Percentiles rank a stretch among this genome's conserved stretches.
phyloP scores from a whole-genome alignment of 306 rosid genomes.

The Medicago lupulina region DNA sequence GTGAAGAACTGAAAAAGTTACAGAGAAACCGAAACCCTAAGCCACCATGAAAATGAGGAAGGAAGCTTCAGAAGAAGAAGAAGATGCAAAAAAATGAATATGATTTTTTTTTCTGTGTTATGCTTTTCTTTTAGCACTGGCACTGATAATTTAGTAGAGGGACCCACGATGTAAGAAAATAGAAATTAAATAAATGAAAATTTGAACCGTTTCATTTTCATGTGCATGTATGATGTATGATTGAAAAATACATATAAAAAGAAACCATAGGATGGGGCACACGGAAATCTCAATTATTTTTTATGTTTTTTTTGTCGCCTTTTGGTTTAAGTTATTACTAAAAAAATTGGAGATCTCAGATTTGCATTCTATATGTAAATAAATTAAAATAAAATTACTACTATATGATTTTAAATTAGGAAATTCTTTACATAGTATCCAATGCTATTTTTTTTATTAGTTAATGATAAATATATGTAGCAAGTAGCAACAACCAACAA shows the following conservation, averaged over 20 bases:
- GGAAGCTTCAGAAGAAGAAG: conserved; percentile 38
- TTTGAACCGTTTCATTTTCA: conserved; percentile 34
- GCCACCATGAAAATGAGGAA: conserved; percentile 20
- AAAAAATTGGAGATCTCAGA: conserved; percentile 47
- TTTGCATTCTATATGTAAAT: conserved; percentile 8
- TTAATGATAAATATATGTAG: background rate
- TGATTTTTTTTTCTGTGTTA: conserved; percentile 26
- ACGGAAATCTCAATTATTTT: conserved; percentile 23
- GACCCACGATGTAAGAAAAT: conserved; percentile 44
- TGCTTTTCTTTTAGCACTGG: conserved; percentile 56
- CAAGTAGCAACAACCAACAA: background rate
- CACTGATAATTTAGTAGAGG: conserved; percentile 69
- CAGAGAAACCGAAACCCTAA: conserved; percentile 55
- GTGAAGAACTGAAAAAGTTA: background rate
- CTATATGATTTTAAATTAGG: background rate
- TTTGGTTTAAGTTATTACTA: conserved; percentile 29
- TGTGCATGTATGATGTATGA: background rate
- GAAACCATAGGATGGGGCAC: conserved; percentile 4
- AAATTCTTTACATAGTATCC: conserved; percentile 39
- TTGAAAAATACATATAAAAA: background rate
- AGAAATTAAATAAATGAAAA: background rate
- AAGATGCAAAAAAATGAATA: conserved; percentile 32
- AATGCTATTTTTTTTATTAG: background rate
- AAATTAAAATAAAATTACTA: too few relatives aligned
- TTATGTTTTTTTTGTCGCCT: conserved; percentile 37